Evolutionary conservation across 2,329 filamentous ascomycete genomes (phyloP), one percentile per base, ranked within the genome.

Genomic region (Phyllosticta citrichinensis): DNA sequence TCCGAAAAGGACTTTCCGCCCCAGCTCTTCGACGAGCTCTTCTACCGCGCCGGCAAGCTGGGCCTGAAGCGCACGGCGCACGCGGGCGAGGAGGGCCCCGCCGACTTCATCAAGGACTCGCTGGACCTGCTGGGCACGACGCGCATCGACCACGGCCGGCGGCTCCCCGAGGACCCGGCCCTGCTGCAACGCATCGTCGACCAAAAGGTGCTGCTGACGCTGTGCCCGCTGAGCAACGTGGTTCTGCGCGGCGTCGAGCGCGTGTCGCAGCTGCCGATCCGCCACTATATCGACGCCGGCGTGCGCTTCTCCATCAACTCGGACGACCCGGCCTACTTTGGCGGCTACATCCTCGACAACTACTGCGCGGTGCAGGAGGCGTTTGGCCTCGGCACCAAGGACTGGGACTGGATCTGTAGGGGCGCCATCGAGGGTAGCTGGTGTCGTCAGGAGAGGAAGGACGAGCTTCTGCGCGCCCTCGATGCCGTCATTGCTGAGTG

Each of bases 321-420:
- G 65, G 87, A 90, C 68, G 86, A 89, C 68, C 87, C 87, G 62
- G 86, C 85, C 11, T 89, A 89, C 69, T 91, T 92, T 74, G 87
- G 87, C 2, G 86, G 83, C 0, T 91, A 90, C 71, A 83, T 91
- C 58, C 75, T 88, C 57, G 86, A 88, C 66, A 91, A 91, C 66
- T 91, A 87, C 73, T 87, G 83, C 66, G 86, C 85, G 1, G 86
- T 92, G 30, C 87, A 92, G 71, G 85, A 89, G 52, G 83, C 85
- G 0, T 90, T 90, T 70, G 69, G 75, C 3, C 71, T 92, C 65
- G 79, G 72, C 22, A 73, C 85, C 3, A 72, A 75, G n/a, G 87
- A 92, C 59, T 91, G 88, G 89, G 79, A 76, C 65, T 73, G 68
- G 5, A 86, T 92, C 67, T 83, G 81, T 11, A 77, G 77, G 64